A percentile compares a stretch with the other conserved stretches of the same genome.
phyloP scores from a whole-genome alignment of 2,329 filamentous ascomycete species.

The Geosmithia flava region DNA sequence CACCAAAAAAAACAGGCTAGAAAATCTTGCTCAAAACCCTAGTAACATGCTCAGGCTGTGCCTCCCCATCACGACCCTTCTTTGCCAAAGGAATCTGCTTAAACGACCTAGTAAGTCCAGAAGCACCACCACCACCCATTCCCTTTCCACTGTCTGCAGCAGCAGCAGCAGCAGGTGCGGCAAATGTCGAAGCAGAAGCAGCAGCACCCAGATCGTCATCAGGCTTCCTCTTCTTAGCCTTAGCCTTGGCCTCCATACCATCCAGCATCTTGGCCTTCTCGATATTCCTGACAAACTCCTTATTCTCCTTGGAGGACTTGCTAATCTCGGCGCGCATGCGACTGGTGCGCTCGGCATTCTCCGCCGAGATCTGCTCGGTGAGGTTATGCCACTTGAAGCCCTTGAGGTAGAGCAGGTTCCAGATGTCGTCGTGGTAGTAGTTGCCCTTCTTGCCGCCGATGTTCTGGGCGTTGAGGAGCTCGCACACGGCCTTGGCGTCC shows the following conservation, averaged over 20 bases:
- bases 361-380: conserved; percentile 67
- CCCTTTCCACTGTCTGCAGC: conserved; percentile 3
- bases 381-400: conserved; percentile 73
- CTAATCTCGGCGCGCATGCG: conserved; percentile 68
- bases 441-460: conserved; percentile 76
- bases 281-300: conserved; percentile 67
- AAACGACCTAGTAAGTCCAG: conserved; percentile 35
- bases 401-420: conserved; percentile 71
- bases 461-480: conserved; percentile 63
- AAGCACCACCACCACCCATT: not conserved
- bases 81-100: conserved; percentile 50
- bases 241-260: conserved; percentile 52
- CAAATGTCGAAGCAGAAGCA: not conserved
- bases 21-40: conserved; percentile 55
- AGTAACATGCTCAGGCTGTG: conserved; percentile 43
- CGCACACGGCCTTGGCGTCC: conserved; percentile 65
- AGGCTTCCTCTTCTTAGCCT: conserved; percentile 24
- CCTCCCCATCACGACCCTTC: conserved; percentile 28
- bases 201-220: conserved; percentile 7
- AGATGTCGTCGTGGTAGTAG: conserved; percentile 78
- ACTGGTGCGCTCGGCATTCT: conserved; percentile 68
- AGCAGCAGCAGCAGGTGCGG: conserved; percentile 1
- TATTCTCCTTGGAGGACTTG: conserved; percentile 67
- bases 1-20: conserved; percentile 14
- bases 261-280: conserved; percentile 71